Evolutionary conservation across 129 eudicot species (phyloP).

Genomic region (Ambrosia artemisiifolia): DNA sequence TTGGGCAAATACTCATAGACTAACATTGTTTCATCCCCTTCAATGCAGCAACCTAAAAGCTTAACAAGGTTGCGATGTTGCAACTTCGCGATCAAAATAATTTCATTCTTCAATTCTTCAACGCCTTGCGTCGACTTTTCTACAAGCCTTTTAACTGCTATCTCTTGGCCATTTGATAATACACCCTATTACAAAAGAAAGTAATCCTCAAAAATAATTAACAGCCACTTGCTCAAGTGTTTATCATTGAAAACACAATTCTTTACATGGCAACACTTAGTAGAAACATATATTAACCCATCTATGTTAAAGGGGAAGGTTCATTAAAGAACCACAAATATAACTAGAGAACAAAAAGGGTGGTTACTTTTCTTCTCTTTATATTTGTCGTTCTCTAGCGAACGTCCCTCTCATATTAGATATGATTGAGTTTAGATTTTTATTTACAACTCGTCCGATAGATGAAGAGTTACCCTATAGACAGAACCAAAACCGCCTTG

Average conservation of each 20-base stretch:
- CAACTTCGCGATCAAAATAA: conserved; percentile 51
- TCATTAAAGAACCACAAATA: no score
- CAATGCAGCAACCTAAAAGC: conserved; percentile 58
- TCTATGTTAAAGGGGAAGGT: not conserved
- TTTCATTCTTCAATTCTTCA: conserved; percentile 53
- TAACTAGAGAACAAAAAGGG: no score
- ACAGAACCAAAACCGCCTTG: conserved; percentile 69
- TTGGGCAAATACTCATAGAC: conserved; percentile 61
- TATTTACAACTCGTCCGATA: no score
- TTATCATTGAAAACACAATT: not conserved
- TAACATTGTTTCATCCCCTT: conserved; percentile 58
- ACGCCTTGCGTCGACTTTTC: conserved; percentile 55
- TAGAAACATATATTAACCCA: not conserved
- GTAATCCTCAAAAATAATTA: not conserved
- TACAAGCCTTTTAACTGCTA: conserved; percentile 59
- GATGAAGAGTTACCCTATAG: conserved; percentile 39
- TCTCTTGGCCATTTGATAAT: conserved; percentile 42
- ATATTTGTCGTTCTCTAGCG: no score
- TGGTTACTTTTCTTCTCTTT: no score
- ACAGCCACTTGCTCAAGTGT: not conserved
- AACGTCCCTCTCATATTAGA: no score
- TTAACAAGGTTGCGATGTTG: conserved; percentile 68
- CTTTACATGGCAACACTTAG: not conserved
- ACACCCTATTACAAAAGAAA: conserved; percentile 37
- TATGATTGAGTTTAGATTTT: no score